Evolutionary conservation across 2,329 filamentous ascomycete genomes (phyloP), one percentile per base, ranked within the genome.

Genomic region (Paracamarosporium sp.): DNA sequence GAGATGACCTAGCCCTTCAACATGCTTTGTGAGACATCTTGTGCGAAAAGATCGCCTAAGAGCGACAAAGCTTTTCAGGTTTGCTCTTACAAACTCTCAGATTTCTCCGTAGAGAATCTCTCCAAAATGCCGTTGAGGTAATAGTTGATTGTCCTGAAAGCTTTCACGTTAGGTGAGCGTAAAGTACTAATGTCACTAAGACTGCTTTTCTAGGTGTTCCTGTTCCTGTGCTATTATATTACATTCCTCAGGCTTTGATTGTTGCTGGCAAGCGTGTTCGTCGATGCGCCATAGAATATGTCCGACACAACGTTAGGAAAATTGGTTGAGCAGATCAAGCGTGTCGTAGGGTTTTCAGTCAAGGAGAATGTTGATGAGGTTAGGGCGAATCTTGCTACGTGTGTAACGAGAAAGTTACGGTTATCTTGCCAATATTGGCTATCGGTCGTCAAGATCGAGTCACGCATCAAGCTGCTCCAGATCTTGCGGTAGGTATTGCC

Each of bases 251-350:
- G 31, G 20, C 53, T 56, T 36, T 59, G 53, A n/a, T 59, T 53
- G 31, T 52, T 52, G 17, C 20, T 52, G 25, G 41, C 20, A 38
- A 59, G 53, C 13, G 53, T 48, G 27, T 48, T 38, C 3, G 53
- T 56, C 3, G 57, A 59, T 9, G 47, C 45, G 33, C 57, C 57
- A 41, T 56, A 56, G 43, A 59, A 59, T 11, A 59, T 33, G 36
- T 59, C 57, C 20, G 57, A 59, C 4, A 59, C 57, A n/a, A 56
- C 57, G 35, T 59, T 53, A 30, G 2, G 53, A 38, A 30, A 59
- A 56, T 6, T 53, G 57, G 31, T 59, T 56, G 22, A 59, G 35
- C 24, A 47, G 30, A 35, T 56, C 40, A 9, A 56, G 35, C 11
- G 36, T 56, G 35, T 56, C 57, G 36, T 60, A 53, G 7, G 47